Percentiles rank a stretch among this genome's conserved stretches.
phyloP scores from a whole-genome alignment of 148 eudicot genomes.

The Vaccinium vitisidaea region DNA sequence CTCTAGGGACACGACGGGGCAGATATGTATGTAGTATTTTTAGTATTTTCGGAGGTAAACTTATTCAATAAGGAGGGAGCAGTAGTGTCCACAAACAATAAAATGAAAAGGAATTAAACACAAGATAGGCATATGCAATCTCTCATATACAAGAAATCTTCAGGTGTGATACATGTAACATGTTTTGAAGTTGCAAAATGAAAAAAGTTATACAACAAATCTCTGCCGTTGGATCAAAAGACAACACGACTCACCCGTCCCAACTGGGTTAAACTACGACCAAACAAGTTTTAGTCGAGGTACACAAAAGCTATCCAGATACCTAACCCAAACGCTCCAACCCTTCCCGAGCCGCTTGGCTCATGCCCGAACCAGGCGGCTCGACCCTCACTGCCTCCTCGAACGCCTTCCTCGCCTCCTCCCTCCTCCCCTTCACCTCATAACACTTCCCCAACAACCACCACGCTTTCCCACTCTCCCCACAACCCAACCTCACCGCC shows the following conservation, averaged over 20 bases:
- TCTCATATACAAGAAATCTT: background rate
- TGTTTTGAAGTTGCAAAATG: background rate
- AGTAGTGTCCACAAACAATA: conserved; percentile 31
- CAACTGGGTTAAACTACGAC: background rate
- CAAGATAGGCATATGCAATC: background rate
- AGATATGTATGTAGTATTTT: too few species aligned
- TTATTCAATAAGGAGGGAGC: too few species aligned
- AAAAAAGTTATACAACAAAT: background rate
- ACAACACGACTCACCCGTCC: background rate
- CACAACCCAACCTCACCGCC: conserved; percentile 47
- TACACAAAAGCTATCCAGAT: too few species aligned
- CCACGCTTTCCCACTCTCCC: conserved; percentile 45
- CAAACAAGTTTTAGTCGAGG: too few species aligned
- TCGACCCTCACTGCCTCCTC: conserved; percentile 38
- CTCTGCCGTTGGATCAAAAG: background rate
- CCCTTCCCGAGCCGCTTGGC: conserved; percentile 43
- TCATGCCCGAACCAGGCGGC: conserved; percentile 31
- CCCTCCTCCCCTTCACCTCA: conserved; percentile 52
- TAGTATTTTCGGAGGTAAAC: too few species aligned
- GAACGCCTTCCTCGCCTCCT: conserved; percentile 50
- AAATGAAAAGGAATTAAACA: background rate
- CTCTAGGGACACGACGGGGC: too few species aligned
- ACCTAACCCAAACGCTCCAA: conserved; percentile 35
- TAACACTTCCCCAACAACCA: conserved; percentile 78
- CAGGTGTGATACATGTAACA: background rate